Conservation (phyloP, 306 rosid species). For the Vigna unguiculata region DNA sequence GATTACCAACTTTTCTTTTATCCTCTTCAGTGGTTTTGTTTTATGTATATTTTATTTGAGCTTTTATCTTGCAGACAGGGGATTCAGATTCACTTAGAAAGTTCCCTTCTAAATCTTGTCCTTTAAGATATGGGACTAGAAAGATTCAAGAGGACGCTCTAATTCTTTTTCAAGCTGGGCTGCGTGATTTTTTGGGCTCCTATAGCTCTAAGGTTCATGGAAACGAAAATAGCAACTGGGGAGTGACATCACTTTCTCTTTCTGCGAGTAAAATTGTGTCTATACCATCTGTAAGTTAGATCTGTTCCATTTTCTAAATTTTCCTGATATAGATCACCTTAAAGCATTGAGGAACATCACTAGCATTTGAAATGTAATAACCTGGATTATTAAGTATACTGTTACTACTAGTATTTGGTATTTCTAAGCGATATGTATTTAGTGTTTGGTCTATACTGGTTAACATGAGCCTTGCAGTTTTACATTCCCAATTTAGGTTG, state of each 20-base stretch:
- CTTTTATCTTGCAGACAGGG: conserved; percentile 63
- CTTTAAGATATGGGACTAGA: conserved; percentile 81
- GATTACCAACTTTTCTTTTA: conserved; percentile 17
- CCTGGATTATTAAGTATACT: conserved; percentile 31
- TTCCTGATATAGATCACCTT: conserved; percentile 26
- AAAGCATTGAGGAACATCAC: conserved; percentile 14
- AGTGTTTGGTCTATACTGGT: conserved; percentile 26
- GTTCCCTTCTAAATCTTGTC: conserved; percentile 95
- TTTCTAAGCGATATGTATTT: conserved; percentile 28
- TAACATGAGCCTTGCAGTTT: conserved; percentile 31
- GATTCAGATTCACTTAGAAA: conserved; percentile 75
- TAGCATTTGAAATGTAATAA: conserved; percentile 35
- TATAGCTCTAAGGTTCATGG: conserved; percentile 56
- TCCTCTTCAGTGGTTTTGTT: conserved; percentile 25
- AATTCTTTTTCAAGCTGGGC: conserved; percentile 80
- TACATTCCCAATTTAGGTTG: conserved; percentile 17
- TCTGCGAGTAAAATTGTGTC: conserved; percentile 87
- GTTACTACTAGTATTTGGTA: not conserved
- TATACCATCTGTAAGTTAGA: conserved; percentile 84
- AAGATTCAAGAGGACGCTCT: conserved; percentile 96
- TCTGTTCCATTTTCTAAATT: conserved; percentile 34
- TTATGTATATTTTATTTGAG: conserved; percentile 29
- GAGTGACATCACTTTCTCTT: conserved; percentile 83
- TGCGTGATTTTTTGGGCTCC: conserved; percentile 74
- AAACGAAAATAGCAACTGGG: conserved; percentile 65